Conservation (phyloP, 495 filamentous ascomycete genomes). For the Staphylotrichum tortipilum region DNA sequence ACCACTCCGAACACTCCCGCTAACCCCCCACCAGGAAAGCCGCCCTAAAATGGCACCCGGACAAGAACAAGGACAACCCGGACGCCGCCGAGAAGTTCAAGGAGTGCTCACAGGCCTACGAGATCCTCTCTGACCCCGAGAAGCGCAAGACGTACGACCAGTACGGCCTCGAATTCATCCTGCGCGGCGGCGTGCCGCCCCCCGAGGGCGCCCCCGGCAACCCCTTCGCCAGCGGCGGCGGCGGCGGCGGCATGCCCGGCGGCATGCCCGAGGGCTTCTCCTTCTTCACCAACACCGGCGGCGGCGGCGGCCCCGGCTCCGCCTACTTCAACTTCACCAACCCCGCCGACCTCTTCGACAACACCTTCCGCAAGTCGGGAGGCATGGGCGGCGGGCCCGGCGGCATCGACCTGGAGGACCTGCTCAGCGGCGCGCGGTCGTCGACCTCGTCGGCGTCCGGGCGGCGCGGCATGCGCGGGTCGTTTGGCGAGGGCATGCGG, state of each 20-base stretch:
- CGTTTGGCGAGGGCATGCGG: conserved; percentile 41
- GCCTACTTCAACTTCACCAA: conserved; percentile 70
- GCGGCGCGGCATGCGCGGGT: conserved; percentile 28
- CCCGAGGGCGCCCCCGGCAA: conserved; percentile 45
- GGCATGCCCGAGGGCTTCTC: conserved; percentile 27
- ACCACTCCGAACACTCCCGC: conserved; percentile 1
- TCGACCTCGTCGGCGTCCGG: conserved; percentile 15
- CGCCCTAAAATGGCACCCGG: conserved; percentile 88
- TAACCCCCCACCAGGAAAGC: conserved; percentile 52
- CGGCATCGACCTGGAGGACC: conserved; percentile 31
- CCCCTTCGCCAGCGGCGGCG: conserved; percentile 43
- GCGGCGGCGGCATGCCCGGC: conserved; percentile 29
- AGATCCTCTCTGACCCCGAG: conserved; percentile 94
- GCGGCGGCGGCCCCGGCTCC: conserved; percentile 15
- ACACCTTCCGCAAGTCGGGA: conserved; percentile 60
- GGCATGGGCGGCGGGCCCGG: conserved; percentile 22
- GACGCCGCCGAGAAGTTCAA: conserved; percentile 82
- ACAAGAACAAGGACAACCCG: conserved; percentile 94
- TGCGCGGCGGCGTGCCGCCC: conserved; percentile 72
- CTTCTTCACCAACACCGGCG: conserved; percentile 16
- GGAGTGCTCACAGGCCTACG: conserved; percentile 92
- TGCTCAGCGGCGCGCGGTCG: conserved; percentile 24
- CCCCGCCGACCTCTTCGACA: conserved; percentile 74
- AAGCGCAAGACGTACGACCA: conserved; percentile 95
- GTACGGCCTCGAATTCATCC: conserved; percentile 84